Evolutionary conservation across 805 yeast species (phyloP), one percentile per base, ranked within the genome.

Genomic region (Cyberlindnera mrakii): DNA sequence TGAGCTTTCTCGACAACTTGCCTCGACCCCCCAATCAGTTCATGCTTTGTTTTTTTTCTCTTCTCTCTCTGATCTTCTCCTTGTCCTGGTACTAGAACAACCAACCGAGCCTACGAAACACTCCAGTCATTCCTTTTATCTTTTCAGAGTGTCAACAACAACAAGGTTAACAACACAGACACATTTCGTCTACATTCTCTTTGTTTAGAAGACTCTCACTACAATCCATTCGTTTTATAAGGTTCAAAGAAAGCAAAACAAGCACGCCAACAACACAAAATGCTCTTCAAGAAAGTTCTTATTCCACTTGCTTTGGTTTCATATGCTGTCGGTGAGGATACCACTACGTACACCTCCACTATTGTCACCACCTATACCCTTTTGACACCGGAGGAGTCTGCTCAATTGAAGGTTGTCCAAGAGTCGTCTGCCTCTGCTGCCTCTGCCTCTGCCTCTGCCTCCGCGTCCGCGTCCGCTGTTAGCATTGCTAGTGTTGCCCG

Each of bases 291-390:
- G 46, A 51, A 50, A 34, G 18, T 46, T 33, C 35, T 51, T 18
- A 25, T 50, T 20, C 52, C 55, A 18, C 45, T 65, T 14, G 54
- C 58, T 34, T 48, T 55, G 37, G 52, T 67, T 29, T 53, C 67
- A 6, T 42, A 54, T 35, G 54, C 68, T 35, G 59, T 62, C 30
- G 64, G 67, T 36, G 58, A 63, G 14, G 64, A 66, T 18, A 58
- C 67, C 5, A 59, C 63, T 10, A 57, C 64, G 35, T 63, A 62
- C 30, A 68, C 67, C 44, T 71, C 74, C 33, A 62, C 70, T 37
- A 62, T 65, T 38, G 59, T 67, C 43, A 47, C 58, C 32, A 58
- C 67, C 16, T 46, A 51, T 41, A 64, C 68, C 39, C 40, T 55
- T 33, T 47, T 55, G 39, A 53, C 50, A 16, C 57, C 61, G 32